Evolutionary conservation across 2,329 filamentous ascomycete genomes (phyloP), one percentile per base, ranked within the genome.

Genomic region (Paecilomyces sp.): DNA sequence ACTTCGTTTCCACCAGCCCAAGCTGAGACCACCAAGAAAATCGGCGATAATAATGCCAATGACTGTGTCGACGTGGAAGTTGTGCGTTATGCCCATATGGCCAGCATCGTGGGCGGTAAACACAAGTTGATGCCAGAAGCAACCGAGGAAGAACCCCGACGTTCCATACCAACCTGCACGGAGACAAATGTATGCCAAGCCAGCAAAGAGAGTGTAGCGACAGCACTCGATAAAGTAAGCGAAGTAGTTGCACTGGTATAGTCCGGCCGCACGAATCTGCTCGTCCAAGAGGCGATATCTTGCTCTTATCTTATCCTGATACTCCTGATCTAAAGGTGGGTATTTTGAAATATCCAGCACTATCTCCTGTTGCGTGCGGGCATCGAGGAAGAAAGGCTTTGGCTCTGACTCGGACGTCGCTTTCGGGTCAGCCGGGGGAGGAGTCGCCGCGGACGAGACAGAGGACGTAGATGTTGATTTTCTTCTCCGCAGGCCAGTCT

Each of bases 1-100:
- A 72, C 87, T 97, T 62, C 86, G 84, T 77, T 97, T 97, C 93
- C 94, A 99, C 94, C 94, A 99, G 53, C 93, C 91, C 58, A 96
- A 78, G 28, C 91, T 96, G 34, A 99, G 77, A 0, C 94, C 94
- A 41, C 94, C 94, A 22, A 94, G 79, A 67, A 89, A 97, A 72
- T 96, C 89, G 57, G 92, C 92, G 68, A 97, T 89, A 64, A 96
- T 77, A 70, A 97, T 96, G 55, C 91, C 93, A 63, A 99, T 91
- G 55, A 89, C 81, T 1, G 88, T 89, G 74, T 99, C 94, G 41
- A 86, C 76, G 56, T 89, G 87, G 72, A 93, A 97, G 71, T 88
- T 82, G 75, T 97, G 93, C 1, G 94, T 99, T 67, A 99, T 96
- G 65, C 91, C 94, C 89, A 97, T 96, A 75, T 99, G 94, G 6